A percentile compares a stretch with the other conserved stretches of the same genome.
These are phyloP conservation scores for Fusarium sp. DNA, from an alignment of 2,329 filamentous ascomycete genomes.

Conservation along the genomic window DNA sequence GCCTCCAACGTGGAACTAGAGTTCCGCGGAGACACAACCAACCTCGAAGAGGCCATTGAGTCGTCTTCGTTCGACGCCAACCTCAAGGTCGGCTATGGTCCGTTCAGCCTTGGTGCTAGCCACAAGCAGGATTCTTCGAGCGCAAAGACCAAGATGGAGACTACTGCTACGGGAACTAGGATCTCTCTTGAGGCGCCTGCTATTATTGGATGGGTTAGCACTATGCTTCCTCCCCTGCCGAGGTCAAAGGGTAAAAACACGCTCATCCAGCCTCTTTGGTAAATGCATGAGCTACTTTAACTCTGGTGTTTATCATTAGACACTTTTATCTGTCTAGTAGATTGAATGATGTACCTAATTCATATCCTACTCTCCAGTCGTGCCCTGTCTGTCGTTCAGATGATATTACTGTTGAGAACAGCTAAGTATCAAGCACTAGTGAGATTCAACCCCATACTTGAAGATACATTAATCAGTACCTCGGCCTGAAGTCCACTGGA, in stretches of 20 bases:
- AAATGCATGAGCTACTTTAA: too few relatives aligned
- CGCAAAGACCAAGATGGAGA: slow-evolving; percentile 10
- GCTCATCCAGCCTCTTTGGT: background rate
- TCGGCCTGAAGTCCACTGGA: too few relatives aligned
- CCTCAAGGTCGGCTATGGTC: slow-evolving; percentile 1
- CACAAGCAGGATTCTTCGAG: slow-evolving; percentile 1
- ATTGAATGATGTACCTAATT: too few relatives aligned
- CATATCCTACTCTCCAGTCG: too few relatives aligned
- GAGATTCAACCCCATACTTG: too few relatives aligned
- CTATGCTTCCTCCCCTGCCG: background rate
- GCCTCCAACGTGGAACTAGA: background rate
- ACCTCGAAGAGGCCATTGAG: background rate
- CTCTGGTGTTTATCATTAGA: background rate
- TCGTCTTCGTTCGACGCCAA: background rate
- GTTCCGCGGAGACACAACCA: slow-evolving; percentile 3
- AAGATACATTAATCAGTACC: too few relatives aligned
- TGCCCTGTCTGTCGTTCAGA: too few relatives aligned
- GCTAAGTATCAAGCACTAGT: too few relatives aligned
- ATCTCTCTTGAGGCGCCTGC: background rate
- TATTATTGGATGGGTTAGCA: background rate
- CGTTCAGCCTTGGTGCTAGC: background rate
- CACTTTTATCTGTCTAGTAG: background rate
- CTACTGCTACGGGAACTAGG: slow-evolving; percentile 3
- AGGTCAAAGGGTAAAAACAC: background rate
- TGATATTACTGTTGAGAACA: too few relatives aligned